Base-by-base conservation (phyloP, 1,139 yeast species). In the Taphrina wiesneri region DNA sequence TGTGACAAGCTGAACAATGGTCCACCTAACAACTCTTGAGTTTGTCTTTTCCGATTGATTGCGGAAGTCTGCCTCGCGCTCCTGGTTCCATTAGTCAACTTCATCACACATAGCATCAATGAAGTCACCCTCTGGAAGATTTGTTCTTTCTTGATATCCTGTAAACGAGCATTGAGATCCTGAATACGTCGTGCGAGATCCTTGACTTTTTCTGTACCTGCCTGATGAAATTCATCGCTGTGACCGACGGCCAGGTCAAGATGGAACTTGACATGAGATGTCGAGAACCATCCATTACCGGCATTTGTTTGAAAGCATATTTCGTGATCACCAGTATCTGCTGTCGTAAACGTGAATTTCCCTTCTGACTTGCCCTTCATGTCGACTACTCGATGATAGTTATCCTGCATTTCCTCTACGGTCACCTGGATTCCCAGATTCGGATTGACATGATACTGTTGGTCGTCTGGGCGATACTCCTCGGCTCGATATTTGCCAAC, bases 261-360 rank as follows among this genome's bases (percentile, higher is more conserved):
- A 70, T 74, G 82, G 69, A 84, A 77, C 57, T 56, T 69, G 61
- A 45, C 70, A 62, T 51, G 70, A 63, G 65, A 28, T 19, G 34
- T 45, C 67, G 78, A 80, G 75, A 80, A 81, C 90, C 85, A 85
- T 68, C 85, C 85, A 43, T 84, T 80, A 70, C 84, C 82, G 3
- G 90, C 87, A 49, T 53, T 65, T 17, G 73, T 67, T 67, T 86
- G 85, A 72, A 87, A 80, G 76, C 95, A 88, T 59, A 88, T 81
- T 72, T 83, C 79, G 77, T 88, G 93, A 73, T 86, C 89, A 53
- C 95, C 95, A 41, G 85, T 80, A 60, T 85, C 90, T 59, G 85
- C 78, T 0, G 92, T 87, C 34, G 85, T 83, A 76, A 86, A 87
- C 23, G 88, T 83, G 75, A 87, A 86, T 70, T 85, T 86, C 43